A percentile compares a stretch with the other conserved stretches of the same genome.
These are phyloP conservation scores for Iberis pinnata DNA, from an alignment of 345 rosid genomes.

Conservation along the genomic window DNA sequence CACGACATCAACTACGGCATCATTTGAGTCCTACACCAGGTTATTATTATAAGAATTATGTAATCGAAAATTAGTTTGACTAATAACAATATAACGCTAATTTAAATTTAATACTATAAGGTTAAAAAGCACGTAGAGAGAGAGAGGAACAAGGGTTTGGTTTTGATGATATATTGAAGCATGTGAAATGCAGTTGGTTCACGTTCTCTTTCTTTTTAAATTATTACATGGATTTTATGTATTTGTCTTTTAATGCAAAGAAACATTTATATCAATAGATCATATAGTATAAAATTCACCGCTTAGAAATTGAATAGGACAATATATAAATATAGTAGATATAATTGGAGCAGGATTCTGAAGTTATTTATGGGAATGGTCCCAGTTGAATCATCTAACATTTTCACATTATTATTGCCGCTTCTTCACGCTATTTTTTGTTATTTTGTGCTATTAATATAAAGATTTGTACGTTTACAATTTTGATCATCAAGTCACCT, in stretches of 20 bases:
- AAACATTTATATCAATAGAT: no score
- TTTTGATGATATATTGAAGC: not conserved
- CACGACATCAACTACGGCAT: conserved; percentile 18
- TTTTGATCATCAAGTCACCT: conserved; percentile 22
- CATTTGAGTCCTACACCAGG: not conserved
- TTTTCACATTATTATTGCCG: conserved; percentile 29
- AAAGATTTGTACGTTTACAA: conserved; percentile 12
- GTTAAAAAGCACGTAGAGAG: no score
- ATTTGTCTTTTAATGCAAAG: not conserved
- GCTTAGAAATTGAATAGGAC: conserved; percentile 15
- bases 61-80: conserved; percentile 16
- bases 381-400: conserved; percentile 26
- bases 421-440: conserved; percentile 28
- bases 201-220: conserved; percentile 14
- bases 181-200: conserved; percentile 31
- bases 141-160: no score
- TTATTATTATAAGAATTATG: not conserved
- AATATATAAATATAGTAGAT: conserved; percentile 4
- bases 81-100: not conserved
- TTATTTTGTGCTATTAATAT: not conserved
- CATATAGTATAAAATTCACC: conserved; percentile 18
- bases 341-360: conserved; percentile 21
- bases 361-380: conserved; percentile 23
- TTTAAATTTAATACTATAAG: not conserved
- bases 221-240: not conserved